Evolutionary conservation across 2,329 filamentous ascomycete species (phyloP), one percentile per base, ranked within the genome.

Genomic region (Cyphellophora attinorum): DNA sequence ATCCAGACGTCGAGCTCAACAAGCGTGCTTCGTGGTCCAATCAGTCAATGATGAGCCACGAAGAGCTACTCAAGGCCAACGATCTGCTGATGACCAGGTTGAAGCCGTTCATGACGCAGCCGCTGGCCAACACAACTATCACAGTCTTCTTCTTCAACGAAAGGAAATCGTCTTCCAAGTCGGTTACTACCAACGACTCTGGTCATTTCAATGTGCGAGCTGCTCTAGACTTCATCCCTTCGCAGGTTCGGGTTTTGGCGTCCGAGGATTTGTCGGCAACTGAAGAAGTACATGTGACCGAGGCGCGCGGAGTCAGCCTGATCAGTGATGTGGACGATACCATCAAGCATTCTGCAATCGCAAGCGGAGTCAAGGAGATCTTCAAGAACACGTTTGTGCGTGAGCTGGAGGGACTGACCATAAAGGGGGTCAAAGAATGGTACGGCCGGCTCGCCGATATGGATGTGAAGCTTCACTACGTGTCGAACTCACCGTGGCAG

Each of bases 401-500:
- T 6, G 85, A 95, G 29, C 65, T 96, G 1, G 68, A 62, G 3
- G 85, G 89, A 40, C 67, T 96, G 29, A 85, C 78, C 0, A 77
- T 98, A 14, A 80, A 86, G 11, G 91, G 91, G 2, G 88, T 96
- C 13, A 74, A 69, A 38, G 85, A 93, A 42, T 96, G 91, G 89
- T 98, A 96, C 54, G 76, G 68, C 21, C 68, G 68, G 13, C 70
- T 98, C 60, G 72, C 81, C 25, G 68, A 77, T 13, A 76, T 89
- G 62, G 86, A 88, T 12, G 89, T 96, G 15, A 76, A 79, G 49
- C 72, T 98, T 34, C 93, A 98, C 55, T 98, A 98, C 57, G 93
- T 94, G 45, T 98, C 91, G n/a, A 98, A 98, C 59, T 93, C 89
- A 33, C 91, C 91, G 1, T 98, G 93, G 93, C 93, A 98, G 56